Evolutionary conservation across 2,329 filamentous ascomycete species (phyloP).

Genomic region (Colletotrichum melonis): DNA sequence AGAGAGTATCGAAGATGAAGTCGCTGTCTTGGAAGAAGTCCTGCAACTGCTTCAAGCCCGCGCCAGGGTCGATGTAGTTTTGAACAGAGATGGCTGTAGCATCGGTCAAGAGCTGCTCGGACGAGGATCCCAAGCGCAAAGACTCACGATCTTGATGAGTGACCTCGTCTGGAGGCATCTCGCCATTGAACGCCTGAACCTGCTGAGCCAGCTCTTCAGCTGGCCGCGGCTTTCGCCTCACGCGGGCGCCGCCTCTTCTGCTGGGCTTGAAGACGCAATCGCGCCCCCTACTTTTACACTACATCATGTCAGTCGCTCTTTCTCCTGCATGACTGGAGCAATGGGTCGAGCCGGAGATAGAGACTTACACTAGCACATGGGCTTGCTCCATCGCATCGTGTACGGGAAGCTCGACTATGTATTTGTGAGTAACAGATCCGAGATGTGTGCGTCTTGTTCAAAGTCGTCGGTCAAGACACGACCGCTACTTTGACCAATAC

Average conservation of each 20-base stretch:
- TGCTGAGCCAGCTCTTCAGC: conserved; percentile 37
- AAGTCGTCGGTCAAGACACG: not conserved
- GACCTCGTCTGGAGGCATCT: conserved; percentile 42
- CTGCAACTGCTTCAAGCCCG: conserved; percentile 57
- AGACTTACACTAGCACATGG: conserved; percentile 55
- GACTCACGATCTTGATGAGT: conserved; percentile 45
- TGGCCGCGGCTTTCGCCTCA: conserved; percentile 50
- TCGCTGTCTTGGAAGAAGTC: conserved; percentile 59
- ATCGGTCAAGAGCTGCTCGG: conserved; percentile 16
- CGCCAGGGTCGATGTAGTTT: conserved; percentile 58
- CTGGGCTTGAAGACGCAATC: conserved; percentile 57
- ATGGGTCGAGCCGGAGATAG: not conserved
- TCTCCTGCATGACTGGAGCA: too few species aligned
- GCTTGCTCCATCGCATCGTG: conserved; percentile 58
- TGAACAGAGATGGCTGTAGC: conserved; percentile 47
- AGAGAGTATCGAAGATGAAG: conserved; percentile 59
- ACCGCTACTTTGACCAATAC: not conserved
- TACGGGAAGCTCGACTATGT: conserved; percentile 55
- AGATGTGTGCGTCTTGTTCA: too few species aligned
- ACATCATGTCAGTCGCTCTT: conserved; percentile 34
- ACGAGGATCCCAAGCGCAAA: not conserved
- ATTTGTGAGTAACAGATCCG: not conserved
- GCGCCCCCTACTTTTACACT: conserved; percentile 53
- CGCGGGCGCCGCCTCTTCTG: conserved; percentile 54
- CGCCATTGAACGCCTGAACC: conserved; percentile 41